A percentile compares a stretch with the other conserved stretches of the same genome.
Evolutionary conservation across 2,329 filamentous ascomycete genomes (phyloP).

Genomic region (Fusarium pseudonygamai): DNA sequence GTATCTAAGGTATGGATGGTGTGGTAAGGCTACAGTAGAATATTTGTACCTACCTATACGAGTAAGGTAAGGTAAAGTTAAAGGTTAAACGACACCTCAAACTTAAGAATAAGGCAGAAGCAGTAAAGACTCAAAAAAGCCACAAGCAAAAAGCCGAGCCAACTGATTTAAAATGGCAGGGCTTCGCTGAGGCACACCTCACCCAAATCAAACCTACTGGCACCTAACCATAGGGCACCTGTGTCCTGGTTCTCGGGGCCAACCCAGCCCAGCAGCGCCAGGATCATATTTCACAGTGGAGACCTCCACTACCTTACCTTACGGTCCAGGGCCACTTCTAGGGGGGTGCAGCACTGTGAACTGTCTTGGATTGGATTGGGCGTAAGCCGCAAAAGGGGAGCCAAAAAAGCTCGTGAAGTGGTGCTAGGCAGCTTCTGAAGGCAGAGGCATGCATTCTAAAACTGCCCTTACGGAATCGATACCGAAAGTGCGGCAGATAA

Average conservation of each 20-base stretch:
- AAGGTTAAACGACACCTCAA: slow-evolving; percentile 11
- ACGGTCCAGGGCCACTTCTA: neutral
- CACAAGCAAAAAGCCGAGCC: neutral
- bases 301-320: neutral
- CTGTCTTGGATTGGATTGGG: neutral
- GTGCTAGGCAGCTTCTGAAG: neutral
- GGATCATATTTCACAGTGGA: slow-evolving; percentile 35
- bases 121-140: slow-evolving; percentile 3
- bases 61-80: slow-evolving; percentile 16
- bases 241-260: slow-evolving; percentile 44
- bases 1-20: slow-evolving; percentile 9
- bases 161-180: slow-evolving; percentile 26
- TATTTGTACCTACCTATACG: slow-evolving; percentile 2
- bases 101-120: neutral
- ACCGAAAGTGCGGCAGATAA: slow-evolving; percentile 40
- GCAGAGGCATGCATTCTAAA: slow-evolving; percentile 9
- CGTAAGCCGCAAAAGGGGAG: neutral
- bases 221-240: slow-evolving; percentile 22
- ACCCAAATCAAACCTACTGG: neutral
- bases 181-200: neutral
- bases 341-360: slow-evolving; percentile 15
- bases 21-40: neutral
- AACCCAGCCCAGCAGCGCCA: slow-evolving; percentile 36
- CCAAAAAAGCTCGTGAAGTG: slow-evolving; percentile 24
- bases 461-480: slow-evolving; percentile 39